Evolutionary conservation across 768 basidiomycete species (phyloP), one percentile per base, ranked within the genome.

Genomic region (Collybiopsis luxurians): DNA sequence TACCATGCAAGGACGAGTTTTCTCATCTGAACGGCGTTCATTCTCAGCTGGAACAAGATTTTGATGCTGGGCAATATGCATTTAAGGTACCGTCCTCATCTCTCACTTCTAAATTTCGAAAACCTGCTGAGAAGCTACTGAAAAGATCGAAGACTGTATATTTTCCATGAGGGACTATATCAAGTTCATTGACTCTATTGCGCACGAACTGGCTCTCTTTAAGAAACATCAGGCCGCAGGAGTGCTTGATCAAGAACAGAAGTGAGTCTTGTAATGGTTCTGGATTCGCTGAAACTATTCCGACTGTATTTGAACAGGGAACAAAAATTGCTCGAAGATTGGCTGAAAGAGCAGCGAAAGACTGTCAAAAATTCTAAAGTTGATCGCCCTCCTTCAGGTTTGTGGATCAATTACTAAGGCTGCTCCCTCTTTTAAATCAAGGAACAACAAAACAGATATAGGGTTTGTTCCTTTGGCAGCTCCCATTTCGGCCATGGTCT

Each of bases 111-210:
- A 30, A 38, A 27, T 42, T 17, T 17, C 0, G 50, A 53, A 15
- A 44, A n/a, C n/a, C n/a, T n/a, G n/a, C n/a, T n/a, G n/a, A 5
- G 31, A 34, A 34, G 13, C 31, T 13, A 34, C 13, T 13, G 31
- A 5, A 34, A 34, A 84, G 77, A 75, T 86, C 40, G 78, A 86
- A 60, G 67, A 74, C 3, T 72, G 73, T 0, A 70, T 67, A 1
- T 83, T 89, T 60, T 85, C 82, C 9, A 79, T 87, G 72, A 64
- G 66, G 9, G 71, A 78, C 4, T 81, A 87, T 59, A 71, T 67
- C 2, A 36, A 57, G 0, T 83, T 84, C 58, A 62, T 75, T 2
- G 60, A 69, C 3, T 69, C 70, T 0, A 75, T 84, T 19, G 66
- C 69, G 3, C 67, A 68, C 0, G 80, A 86, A 55, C 66, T 79